These are phyloP conservation scores for Phanerochaete carnosa DNA, from an alignment of 768 basidiomycete genomes.

Conservation along the genomic window DNA sequence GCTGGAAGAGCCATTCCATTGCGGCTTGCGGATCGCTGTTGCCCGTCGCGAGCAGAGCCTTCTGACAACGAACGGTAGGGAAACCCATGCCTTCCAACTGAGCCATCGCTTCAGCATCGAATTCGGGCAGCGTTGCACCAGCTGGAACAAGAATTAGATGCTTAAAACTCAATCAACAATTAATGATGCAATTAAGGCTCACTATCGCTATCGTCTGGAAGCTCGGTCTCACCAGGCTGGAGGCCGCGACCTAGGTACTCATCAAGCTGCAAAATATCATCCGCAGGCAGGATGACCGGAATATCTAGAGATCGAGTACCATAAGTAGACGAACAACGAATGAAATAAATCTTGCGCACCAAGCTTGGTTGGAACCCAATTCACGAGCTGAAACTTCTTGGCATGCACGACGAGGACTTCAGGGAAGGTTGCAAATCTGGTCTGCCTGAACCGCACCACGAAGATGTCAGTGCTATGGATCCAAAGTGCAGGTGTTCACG, in stretches of 20 bases:
- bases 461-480: not conserved
- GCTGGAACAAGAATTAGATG: not conserved
- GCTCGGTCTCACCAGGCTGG: constrained; percentile 30
- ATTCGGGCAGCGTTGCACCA: constrained; percentile 72
- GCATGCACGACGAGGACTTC: constrained; percentile 86
- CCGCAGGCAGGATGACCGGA: constrained; percentile 67
- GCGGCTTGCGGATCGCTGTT: constrained; percentile 72
- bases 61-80: constrained; percentile 79
- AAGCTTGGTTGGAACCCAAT: constrained; percentile 95
- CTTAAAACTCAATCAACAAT: too few species aligned
- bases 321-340: not conserved
- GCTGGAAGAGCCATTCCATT: constrained; percentile 94
- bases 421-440: constrained; percentile 83
- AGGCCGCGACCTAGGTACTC: constrained; percentile 68
- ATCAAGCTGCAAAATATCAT: constrained; percentile 58
- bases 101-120: constrained; percentile 70
- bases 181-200: too few species aligned
- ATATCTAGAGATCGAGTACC: constrained; percentile 56
- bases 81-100: constrained; percentile 92
- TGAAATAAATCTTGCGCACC: constrained; percentile 43
- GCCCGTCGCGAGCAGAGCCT: constrained; percentile 87
- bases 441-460: constrained; percentile 46
- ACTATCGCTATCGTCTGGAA: constrained; percentile 6
- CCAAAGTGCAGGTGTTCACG: constrained; percentile 22
- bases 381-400: constrained; percentile 91